Evolutionary conservation across 164 flowering plant genomes (phyloP), one percentile per base, ranked within the genome.

Genomic region (Berberis vulgaris): DNA sequence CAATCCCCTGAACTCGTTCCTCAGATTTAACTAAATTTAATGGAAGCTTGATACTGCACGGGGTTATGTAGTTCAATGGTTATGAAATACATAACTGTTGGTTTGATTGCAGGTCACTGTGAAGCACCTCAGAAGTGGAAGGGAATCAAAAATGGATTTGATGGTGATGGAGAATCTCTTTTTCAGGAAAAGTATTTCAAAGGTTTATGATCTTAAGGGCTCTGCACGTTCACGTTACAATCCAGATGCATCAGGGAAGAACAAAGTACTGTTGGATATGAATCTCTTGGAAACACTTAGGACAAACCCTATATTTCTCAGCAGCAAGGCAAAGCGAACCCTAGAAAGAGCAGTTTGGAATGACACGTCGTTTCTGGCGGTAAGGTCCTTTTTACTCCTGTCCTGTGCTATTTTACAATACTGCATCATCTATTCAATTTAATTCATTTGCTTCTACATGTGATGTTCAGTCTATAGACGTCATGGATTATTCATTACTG

Each of bases 131-230:
- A 85, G 78, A 71, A 85, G 92, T 62, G 86, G 91, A 8, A 85
- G 74, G 71, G 91, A 85, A 71, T 77, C 68, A 13, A 89, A 83
- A 77, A 84, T 87, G 85, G 89, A 89, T 71, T 63, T 89, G 67
- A 84, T 89, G 93, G 91, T 89, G 74, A 89, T 89, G 96, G 96
- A 89, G 77, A 89, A 89, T 64, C 84, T 89, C 44, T 89, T 89
- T 68, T 89, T 69, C 64, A 68, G 63, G 64, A 87, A 87, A 76
- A 81, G 49, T 52, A 75, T 87, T 40, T 79, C 91, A 4, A 78
- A 81, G 67, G 82, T 84, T 2, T 89, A 89, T 74, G 96, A 89
- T 72, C 89, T 89, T 2, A 89, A 89, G 74, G 96, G 96, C 56
- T 89, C 96, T 58, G 68, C 73, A 12, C 72, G 93, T 5, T 78